Evolutionary conservation across 371 early-diverging fungal species (phyloP), one percentile per base, ranked within the genome.

Genomic region (Umbelopsis sp.): DNA sequence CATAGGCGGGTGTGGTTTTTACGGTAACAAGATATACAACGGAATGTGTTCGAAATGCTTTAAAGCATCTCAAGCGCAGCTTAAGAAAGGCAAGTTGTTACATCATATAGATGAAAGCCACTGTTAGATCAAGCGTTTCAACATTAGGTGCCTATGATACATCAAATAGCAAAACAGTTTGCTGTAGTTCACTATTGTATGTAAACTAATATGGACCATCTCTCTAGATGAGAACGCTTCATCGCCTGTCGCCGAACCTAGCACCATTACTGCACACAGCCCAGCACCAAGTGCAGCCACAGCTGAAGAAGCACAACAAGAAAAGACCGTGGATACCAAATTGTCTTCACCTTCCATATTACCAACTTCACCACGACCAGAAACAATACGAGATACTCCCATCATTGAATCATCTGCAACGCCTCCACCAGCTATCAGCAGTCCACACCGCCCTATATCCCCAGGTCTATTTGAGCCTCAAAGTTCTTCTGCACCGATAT

Each of bases 41-140:
- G 83, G 90, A 73, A 88, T 93, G 89, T 94, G 94, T 76, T 92
- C 92, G 8, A 91, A 92, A 72, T 94, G 94, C 78, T 93, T 86
- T 80, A 89, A 88, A 76, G 77, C 73, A 66, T 45, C 53, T 65
- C 74, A 76, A 50, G 53, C 45, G 14, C 81, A 87, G 66, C 66
- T 62, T 44, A 67, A 67, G 57, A 37, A 67, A 52, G 62, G 67
- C 53, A 22, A 67, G 67, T 37, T 16, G 48, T 50, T 20, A 12
- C 63, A 63, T 29, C 38, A 18, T n/a, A 8, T 37, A 35, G 46
- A 57, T 51, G 67, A 41, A 18, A 5, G 14, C 41, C 41, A 41
- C 41, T 44, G 10, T 53, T 57, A n/a, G 45, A 24, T 53, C n/a
- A 29, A 20, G 57, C 25, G 11, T 29, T 32, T 48, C 45, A n/a